These are phyloP conservation scores for Madurella mycetomatis DNA, from an alignment of 2,329 filamentous ascomycete genomes.

Conservation along the genomic window DNA sequence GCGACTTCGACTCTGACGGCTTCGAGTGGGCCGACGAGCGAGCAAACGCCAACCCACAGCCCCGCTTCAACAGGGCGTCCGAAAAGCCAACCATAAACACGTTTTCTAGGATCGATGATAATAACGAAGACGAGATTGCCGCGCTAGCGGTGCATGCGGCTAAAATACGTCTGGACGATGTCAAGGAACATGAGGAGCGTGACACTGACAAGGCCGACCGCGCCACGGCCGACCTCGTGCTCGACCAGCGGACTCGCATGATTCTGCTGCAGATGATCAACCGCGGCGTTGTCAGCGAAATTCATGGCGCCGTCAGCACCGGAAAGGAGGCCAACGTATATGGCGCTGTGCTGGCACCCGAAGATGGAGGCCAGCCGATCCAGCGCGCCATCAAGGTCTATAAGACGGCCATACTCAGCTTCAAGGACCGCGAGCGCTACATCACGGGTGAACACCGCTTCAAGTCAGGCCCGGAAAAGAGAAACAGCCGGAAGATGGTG, in stretches of 20 bases:
- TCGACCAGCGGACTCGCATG: conserved; percentile 92
- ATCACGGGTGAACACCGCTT: conserved; percentile 94
- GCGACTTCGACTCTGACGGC: conserved; percentile 39
- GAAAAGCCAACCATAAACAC: conserved; percentile 72
- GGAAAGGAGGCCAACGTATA: conserved; percentile 99
- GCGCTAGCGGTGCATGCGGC: conserved; percentile 79
- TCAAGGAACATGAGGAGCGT: conserved; percentile 49
- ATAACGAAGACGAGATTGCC: conserved; percentile 56
- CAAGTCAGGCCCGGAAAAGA: conserved; percentile 85
- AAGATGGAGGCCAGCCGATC: conserved; percentile 50
- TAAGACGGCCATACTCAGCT: conserved; percentile 95
- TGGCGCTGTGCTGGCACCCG: conserved; percentile 66
- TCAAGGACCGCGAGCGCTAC: conserved; percentile 96
- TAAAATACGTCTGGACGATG: conserved; percentile 75
- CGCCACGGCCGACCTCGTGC: conserved; percentile 88
- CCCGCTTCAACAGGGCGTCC: not conserved
- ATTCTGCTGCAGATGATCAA: conserved; percentile 96
- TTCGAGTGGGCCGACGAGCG: conserved; percentile 43
- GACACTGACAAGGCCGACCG: conserved; percentile 87
- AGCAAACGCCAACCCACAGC: conserved; percentile 59
- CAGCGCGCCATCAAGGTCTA: conserved; percentile 97
- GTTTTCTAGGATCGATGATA: conserved; percentile 71
- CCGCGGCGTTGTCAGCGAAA: conserved; percentile 78
- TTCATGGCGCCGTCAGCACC: conserved; percentile 92
- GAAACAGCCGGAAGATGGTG: conserved; percentile 94